Percentiles rank a stretch among this genome's conserved stretches.
Conservation (phyloP, 495 filamentous ascomycete genomes). For the Apiosordaria backusii region DNA sequence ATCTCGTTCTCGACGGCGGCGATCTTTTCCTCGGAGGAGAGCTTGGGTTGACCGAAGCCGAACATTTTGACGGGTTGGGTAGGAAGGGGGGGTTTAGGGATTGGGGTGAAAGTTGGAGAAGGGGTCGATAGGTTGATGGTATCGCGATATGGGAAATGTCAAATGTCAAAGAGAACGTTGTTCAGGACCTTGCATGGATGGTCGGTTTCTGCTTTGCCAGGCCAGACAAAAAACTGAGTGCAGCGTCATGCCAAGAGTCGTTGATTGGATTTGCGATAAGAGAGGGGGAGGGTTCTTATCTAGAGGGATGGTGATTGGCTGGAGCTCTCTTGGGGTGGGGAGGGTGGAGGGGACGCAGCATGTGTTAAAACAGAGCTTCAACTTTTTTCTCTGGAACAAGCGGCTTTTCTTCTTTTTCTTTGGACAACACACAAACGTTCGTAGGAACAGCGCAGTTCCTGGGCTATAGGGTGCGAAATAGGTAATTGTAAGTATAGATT, state of each 20-base stretch:
- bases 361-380: neutral
- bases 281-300: neutral
- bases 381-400: neutral
- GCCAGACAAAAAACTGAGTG: neutral
- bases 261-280: neutral
- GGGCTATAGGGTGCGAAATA: neutral
- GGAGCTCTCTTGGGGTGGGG: neutral
- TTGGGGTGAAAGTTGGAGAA: neutral
- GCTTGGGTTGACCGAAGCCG: conserved; percentile 80
- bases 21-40: conserved; percentile 93
- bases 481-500: conserved; percentile 22
- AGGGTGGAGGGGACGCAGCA: neutral
- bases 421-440: neutral
- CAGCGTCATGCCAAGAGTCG: neutral
- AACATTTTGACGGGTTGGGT: conserved; percentile 65
- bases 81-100: neutral
- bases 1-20: conserved; percentile 88
- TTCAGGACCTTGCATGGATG: neutral
- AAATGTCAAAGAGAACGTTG: neutral
- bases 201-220: neutral
- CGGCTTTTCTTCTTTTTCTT: neutral
- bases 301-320: neutral
- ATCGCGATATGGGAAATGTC: neutral
- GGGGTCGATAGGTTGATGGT: conserved; percentile 1
- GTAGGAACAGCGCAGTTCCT: neutral